Evolutionary conservation across 192 early-diverging fungal genomes (phyloP), one percentile per base, ranked within the genome.

Genomic region (Coemansia asiatica): DNA sequence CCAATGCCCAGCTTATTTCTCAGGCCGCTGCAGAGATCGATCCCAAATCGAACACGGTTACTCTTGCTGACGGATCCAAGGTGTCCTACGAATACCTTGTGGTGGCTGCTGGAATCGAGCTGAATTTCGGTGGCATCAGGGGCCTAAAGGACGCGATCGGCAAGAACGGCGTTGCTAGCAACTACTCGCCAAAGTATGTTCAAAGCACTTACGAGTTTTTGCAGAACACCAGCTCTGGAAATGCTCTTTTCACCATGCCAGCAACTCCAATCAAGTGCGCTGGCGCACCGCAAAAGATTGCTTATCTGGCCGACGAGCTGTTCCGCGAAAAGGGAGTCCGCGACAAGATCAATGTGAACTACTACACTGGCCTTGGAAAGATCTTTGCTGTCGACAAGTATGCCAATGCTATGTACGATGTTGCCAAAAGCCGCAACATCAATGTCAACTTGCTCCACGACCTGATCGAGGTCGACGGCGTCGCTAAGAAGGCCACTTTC

Each of bases 311-410:
- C 21, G 93, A 95, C 74, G 93, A 95, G 67, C 71, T 84, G 21
- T 90, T 90, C 85, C 85, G 91, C 69, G 80, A 88, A 54, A 85
- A 84, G 16, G 88, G 86, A 27, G 63, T 91, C 22, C 90, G 92
- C 44, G 75, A 86, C 61, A 83, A 86, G 66, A 81, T 88, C 26
- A 75, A 81, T 36, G 83, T 95, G 57, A 84, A 83, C 61, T 95
- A 94, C 76, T 87, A 90, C 67, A 87, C 90, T 9, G 91, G 86
- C n/a, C 71, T 91, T 48, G 90, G 88, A 46, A 93, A 92, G 84
- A 92, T 95, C 62, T 95, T 95, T 73, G 89, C 89, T 50, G 81
- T 92, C 35, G 90, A 92, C 76, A 89, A 95, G 74, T 95, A 92
- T 63, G 93, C 87, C 40, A 79, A 84, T 31, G 87, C 84, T 58